phyloP scores from a whole-genome alignment of 176 grass and related monocot species.

The Oryza meyeriana region DNA sequence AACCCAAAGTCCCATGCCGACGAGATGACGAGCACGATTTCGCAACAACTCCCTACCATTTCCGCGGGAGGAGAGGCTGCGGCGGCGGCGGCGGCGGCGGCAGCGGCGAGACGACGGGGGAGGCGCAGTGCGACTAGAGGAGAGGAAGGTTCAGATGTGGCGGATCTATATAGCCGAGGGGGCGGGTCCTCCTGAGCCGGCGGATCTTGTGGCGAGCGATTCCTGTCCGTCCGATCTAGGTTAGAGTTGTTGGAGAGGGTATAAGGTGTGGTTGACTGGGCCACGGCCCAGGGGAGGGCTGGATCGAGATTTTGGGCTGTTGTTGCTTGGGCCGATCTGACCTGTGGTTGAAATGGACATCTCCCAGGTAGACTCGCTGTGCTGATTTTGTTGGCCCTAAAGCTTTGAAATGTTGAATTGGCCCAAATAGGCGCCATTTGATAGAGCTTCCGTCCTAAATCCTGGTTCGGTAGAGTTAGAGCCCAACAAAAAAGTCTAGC shows the following conservation, averaged over 20 bases:
- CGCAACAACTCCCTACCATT: slow-evolving; percentile 38
- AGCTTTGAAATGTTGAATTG: not conserved
- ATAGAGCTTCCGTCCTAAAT: no score
- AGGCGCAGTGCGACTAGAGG: not conserved
- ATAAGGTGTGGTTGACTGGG: not conserved
- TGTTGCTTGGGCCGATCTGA: not conserved
- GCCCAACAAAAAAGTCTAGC: no score
- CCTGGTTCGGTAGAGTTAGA: no score
- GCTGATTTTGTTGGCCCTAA: not conserved
- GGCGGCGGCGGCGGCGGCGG: slow-evolving; percentile 12
- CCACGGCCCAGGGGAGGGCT: not conserved
- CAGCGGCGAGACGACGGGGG: not conserved
- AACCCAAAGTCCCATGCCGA: not conserved
- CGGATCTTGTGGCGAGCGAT: not conserved
- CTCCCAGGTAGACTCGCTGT: not conserved
- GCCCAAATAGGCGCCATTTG: no score
- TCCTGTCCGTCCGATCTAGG: slow-evolving; percentile 48
- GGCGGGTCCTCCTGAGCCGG: not conserved
- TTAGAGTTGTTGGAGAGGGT: not conserved
- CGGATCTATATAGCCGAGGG: slow-evolving; percentile 11
- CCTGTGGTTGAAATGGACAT: not conserved
- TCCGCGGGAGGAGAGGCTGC: slow-evolving; percentile 12
- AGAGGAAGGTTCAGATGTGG: slow-evolving; percentile 11
- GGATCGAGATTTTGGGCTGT: not conserved
- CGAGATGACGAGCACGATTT: not conserved